Evolutionary conservation across 2,329 filamentous ascomycete species (phyloP).

Genomic region (Epichloe typhina): DNA sequence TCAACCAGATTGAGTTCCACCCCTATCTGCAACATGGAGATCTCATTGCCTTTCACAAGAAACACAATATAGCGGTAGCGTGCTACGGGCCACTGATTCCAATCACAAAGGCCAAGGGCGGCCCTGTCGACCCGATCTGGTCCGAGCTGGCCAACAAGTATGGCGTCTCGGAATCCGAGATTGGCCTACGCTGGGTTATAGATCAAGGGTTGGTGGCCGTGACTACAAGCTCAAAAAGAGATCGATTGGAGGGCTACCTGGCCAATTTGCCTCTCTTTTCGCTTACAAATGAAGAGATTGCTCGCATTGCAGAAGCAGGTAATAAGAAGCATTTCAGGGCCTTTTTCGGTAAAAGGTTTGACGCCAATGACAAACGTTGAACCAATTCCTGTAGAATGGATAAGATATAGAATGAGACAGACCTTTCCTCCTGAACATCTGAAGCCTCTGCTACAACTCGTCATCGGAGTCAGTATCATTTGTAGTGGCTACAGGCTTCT

Average conservation of each 20-base stretch:
- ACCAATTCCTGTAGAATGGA: not conserved
- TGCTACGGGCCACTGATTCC: constrained; percentile 45
- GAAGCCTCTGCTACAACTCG: constrained; percentile 27
- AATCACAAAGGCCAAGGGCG: constrained; percentile 31
- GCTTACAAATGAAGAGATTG: constrained; percentile 45
- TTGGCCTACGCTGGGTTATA: constrained; percentile 46
- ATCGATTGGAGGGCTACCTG: constrained; percentile 43
- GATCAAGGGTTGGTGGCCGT: constrained; percentile 46
- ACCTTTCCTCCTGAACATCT: not conserved
- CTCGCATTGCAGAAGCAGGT: constrained; percentile 41
- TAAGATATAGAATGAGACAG: not conserved
- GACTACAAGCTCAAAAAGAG: constrained; percentile 46
- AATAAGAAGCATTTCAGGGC: constrained; percentile 46
- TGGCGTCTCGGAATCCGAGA: constrained; percentile 38
- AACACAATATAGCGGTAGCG: constrained; percentile 42
- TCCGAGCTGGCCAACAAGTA: constrained; percentile 42
- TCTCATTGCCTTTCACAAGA: constrained; percentile 42
- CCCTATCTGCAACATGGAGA: constrained; percentile 57
- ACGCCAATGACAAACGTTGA: constrained; percentile 31
- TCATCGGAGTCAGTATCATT: constrained; percentile 44
- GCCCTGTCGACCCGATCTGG: constrained; percentile 40
- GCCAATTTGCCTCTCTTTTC: constrained; percentile 39
- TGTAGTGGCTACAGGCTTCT: constrained; percentile 14
- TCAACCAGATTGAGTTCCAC: constrained; percentile 75
- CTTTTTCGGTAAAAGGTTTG: constrained; percentile 44